phyloP scores from a whole-genome alignment of 2,329 filamentous ascomycete genomes.

The Penicillium nordicum region DNA sequence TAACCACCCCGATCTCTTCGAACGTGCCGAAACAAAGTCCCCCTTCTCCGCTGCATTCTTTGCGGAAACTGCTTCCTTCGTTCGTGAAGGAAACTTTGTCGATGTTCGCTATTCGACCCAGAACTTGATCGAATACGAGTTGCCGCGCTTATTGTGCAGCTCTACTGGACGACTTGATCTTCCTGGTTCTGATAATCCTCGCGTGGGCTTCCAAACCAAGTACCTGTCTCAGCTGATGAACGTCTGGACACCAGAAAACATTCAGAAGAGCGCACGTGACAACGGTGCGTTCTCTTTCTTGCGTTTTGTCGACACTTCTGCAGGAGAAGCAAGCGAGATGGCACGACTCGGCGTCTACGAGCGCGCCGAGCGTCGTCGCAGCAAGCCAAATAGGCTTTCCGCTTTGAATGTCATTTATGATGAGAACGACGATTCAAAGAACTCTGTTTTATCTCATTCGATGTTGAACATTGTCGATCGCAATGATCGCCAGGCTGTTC shows the following conservation, averaged over 20 bases:
- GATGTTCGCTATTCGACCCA: constrained; percentile 83
- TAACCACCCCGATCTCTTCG: constrained; percentile 96
- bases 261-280: constrained; percentile 60
- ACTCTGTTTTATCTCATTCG: constrained; percentile 69
- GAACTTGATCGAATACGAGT: constrained; percentile 76
- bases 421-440: constrained; percentile 54
- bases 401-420: constrained; percentile 67
- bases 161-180: constrained; percentile 73
- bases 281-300: constrained; percentile 80
- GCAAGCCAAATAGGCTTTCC: constrained; percentile 56
- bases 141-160: constrained; percentile 80
- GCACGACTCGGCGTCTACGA: constrained; percentile 70
- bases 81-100: constrained; percentile 79
- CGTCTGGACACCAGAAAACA: constrained; percentile 79
- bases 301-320: constrained; percentile 75
- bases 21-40: constrained; percentile 86
- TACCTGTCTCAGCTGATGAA: constrained; percentile 81
- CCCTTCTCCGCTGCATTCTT: constrained; percentile 81
- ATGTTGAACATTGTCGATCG: constrained; percentile 77
- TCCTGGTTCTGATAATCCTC: constrained; percentile 67
- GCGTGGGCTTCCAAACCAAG: constrained; percentile 75
- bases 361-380: constrained; percentile 62
- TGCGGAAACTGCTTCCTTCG: constrained; percentile 91
- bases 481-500: constrained; percentile 62
- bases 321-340: constrained; percentile 66